Percentiles rank a stretch among this genome's conserved stretches.
Conservation (phyloP, 805 yeast genomes). For the Brettanomyces custersianus region DNA sequence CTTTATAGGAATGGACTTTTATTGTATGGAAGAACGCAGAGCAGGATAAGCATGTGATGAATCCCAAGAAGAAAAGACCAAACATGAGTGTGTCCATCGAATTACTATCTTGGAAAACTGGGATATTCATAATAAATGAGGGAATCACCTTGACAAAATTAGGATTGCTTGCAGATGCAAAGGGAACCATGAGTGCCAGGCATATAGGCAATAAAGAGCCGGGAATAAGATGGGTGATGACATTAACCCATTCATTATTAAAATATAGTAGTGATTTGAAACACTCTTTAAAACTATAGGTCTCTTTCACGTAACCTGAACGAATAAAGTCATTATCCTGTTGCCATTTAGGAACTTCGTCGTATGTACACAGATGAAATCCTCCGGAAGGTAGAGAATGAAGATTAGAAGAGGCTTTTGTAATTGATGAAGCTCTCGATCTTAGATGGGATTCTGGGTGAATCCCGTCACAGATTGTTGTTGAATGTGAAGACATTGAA, state of each 20-base stretch:
- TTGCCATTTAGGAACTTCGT: slow-evolving; percentile 47
- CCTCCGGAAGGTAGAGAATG: background rate
- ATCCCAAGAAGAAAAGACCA: slow-evolving; percentile 36
- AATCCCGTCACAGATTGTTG: too few species aligned
- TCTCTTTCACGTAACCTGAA: slow-evolving; percentile 42
- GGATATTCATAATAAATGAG: slow-evolving; percentile 16
- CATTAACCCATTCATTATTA: slow-evolving; percentile 47
- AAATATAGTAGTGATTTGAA: slow-evolving; percentile 33
- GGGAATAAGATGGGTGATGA: slow-evolving; percentile 43
- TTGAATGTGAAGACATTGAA: too few species aligned
- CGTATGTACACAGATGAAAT: slow-evolving; percentile 23
- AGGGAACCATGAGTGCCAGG: slow-evolving; percentile 16
- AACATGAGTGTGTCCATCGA: slow-evolving; percentile 32
- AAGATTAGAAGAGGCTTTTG: background rate
- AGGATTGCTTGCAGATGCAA: slow-evolving; percentile 6
- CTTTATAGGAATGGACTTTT: slow-evolving; percentile 38
- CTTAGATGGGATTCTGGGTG: too few species aligned
- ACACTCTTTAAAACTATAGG: slow-evolving; percentile 31
- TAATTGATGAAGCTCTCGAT: too few species aligned
- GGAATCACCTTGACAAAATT: slow-evolving; percentile 17
- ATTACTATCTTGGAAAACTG: slow-evolving; percentile 19
- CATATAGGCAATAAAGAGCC: slow-evolving; percentile 24
- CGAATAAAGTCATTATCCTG: slow-evolving; percentile 44
- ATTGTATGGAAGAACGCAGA: slow-evolving; percentile 43
- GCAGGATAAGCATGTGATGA: slow-evolving; percentile 35